Base-by-base conservation (phyloP, 2,329 filamentous ascomycete genomes). In the Thermomyces lanuginosus region DNA sequence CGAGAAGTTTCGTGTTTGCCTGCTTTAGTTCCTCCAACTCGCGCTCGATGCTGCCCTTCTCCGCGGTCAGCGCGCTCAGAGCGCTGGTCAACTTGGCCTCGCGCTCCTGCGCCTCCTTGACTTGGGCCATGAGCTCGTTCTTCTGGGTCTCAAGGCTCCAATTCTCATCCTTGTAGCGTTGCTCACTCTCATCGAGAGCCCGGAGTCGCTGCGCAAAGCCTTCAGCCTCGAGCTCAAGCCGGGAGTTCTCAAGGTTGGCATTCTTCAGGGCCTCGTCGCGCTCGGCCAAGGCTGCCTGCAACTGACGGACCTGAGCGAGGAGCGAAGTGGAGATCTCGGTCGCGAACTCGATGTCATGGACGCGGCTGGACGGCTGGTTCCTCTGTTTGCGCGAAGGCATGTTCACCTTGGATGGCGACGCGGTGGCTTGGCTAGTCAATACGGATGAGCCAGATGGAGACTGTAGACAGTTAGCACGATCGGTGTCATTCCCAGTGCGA, bases 291-390 rank as follows among this genome's bases (percentile, higher is more conserved):
- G 92, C 63, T 2, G 74, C 67, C 51, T 98, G 89, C 29, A 98
- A 58, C 46, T 89, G 83, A 35, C 89, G 76, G 26, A 98, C 79
- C 56, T 95, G 89, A n/a, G 78, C 74, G 27, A 98, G 75, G 27
- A 98, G 64, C 2, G 83, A 92, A 4, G 82, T 92, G 46, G 83
- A 93, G 43, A 98, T 93, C 48, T 98, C 86, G 26, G 89, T 84
- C n/a, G 86, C 89, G 46, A 98, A 92, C 42, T 93, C 83, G 46
- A 98, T 92, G 45, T 98, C 89, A 48, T 95, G 83, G 8, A 92
- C 76, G 27, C 84, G 74, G 46, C 75, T 89, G 6, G 77, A 70
- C 2, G 81, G 79, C 47, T 93, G 86, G 41, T 95, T 95, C 30
- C 89, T 71, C 47, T 89, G 69, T 49, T 84, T 89, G 39, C 86